Base-by-base conservation (phyloP, 1,284 basidiomycete genomes). In the Athelia sp. region DNA sequence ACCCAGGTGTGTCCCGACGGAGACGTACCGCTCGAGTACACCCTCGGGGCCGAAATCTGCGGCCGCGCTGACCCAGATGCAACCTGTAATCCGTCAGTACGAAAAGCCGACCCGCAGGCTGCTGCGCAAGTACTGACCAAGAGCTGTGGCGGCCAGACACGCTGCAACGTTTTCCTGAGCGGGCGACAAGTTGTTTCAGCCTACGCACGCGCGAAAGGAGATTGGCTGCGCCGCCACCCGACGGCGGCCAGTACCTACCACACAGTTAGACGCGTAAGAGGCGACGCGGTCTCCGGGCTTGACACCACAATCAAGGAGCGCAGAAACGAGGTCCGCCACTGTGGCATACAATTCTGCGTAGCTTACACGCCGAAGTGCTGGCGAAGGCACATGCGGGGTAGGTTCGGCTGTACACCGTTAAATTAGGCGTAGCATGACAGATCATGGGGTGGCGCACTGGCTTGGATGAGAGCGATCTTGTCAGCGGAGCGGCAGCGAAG, bases 1-100 rank as follows among this genome's bases (percentile, higher is more conserved):
- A 29, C 26, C 26, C 26, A 29, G 26, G 6, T 13, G 32, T 35
- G 36, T 40, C 36, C 36, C n/a, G 15, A 40, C 4, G 19, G 36
- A 43, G 44, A 60, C 68, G 56, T 58, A 81, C 77, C 92, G 77
- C 68, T 94, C 91, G 44, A 90, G 72, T 1, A 92, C 88, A 4
- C 90, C 91, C 55, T 85, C 80, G 15, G 88, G 75, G 13, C 87
- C 91, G 69, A 94, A 93, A 64, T 95, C 92, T 10, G 90, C 83
- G 3, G 91, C 89, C n/a, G 88, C 89, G 54, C 84, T 87, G 46
- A 87, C 84, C 87, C 87, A 91, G 18, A 90, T 84, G n/a, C 75
- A 81, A 44, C 82, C 69, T 71, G 47, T 22, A 31, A 21, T 34
- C 35, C 14, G 11, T 46, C 34, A 48, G 38, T 40, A 17, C 50